Conservation (phyloP, 495 filamentous ascomycete genomes). For the Daldinia concentrica region DNA sequence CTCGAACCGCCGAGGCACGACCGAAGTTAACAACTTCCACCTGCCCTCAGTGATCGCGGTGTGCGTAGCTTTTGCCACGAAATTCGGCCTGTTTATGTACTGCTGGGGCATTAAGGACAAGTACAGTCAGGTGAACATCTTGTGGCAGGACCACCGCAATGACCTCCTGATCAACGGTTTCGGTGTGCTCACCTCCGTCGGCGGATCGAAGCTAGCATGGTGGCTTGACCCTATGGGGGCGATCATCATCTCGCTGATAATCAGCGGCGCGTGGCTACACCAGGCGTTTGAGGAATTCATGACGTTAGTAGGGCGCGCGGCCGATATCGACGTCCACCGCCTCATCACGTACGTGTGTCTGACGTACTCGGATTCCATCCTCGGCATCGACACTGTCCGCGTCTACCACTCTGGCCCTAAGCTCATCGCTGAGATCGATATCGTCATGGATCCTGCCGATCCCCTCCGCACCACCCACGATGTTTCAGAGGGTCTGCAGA, state of each 20-base stretch:
- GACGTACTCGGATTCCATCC: constrained; percentile 84
- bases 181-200: constrained; percentile 87
- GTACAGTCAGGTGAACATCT: constrained; percentile 87
- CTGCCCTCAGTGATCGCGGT: constrained; percentile 89
- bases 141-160: constrained; percentile 93
- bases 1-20: constrained; percentile 50
- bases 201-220: constrained; percentile 87
- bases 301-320: constrained; percentile 87
- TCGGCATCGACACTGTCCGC: constrained; percentile 91
- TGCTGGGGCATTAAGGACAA: constrained; percentile 90
- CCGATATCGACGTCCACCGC: constrained; percentile 85
- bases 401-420: constrained; percentile 91
- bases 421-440: constrained; percentile 88
- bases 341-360: constrained; percentile 96
- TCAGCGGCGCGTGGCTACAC: constrained; percentile 79
- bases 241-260: constrained; percentile 79
- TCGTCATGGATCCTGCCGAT: constrained; percentile 79
- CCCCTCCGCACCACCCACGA: constrained; percentile 86
- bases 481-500: constrained; percentile 91
- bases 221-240: constrained; percentile 96
- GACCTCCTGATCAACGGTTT: constrained; percentile 91
- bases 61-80: constrained; percentile 83
- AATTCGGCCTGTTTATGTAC: constrained; percentile 85
- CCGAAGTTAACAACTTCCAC: constrained; percentile 70
- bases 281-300: constrained; percentile 92